Conservation (phyloP, 2,329 filamentous ascomycete species). For the Arachnopeziza araneosa region DNA sequence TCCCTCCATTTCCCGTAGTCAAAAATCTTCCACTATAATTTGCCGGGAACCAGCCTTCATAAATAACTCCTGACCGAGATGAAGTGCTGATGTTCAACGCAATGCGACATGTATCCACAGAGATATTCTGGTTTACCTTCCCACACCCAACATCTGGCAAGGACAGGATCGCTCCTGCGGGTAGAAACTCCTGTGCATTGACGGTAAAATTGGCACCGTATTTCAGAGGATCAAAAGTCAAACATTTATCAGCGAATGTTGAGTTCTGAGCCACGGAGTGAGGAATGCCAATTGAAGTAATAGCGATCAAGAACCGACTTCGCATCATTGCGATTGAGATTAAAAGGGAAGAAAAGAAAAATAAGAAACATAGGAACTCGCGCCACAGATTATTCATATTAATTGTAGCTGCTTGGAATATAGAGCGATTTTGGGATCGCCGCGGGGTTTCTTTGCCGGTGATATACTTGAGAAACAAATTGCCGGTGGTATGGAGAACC, state of each 20-base stretch:
- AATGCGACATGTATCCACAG: conserved; percentile 17
- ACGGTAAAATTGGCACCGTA: not conserved
- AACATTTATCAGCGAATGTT: not conserved
- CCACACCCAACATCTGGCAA: conserved; percentile 3
- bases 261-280: not conserved
- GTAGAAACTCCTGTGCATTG: not conserved
- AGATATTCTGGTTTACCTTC: conserved; percentile 11
- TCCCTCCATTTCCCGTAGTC: conserved; percentile 31
- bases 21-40: conserved; percentile 37
- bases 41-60: conserved; percentile 28
- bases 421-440: not conserved
- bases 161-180: not conserved
- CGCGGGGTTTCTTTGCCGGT: not conserved
- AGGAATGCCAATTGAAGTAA: not conserved
- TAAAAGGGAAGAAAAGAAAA: not conserved
- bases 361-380: not conserved
- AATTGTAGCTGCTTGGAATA: not conserved
- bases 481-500: not conserved
- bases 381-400: not conserved
- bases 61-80: conserved; percentile 7
- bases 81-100: conserved; percentile 17
- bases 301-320: not conserved
- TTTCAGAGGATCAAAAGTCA: not conserved
- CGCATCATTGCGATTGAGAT: not conserved
- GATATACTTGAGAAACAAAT: not conserved